These are phyloP conservation scores for Neurospora tetrasperma DNA, from an alignment of 495 filamentous ascomycete genomes.

Conservation along the genomic window DNA sequence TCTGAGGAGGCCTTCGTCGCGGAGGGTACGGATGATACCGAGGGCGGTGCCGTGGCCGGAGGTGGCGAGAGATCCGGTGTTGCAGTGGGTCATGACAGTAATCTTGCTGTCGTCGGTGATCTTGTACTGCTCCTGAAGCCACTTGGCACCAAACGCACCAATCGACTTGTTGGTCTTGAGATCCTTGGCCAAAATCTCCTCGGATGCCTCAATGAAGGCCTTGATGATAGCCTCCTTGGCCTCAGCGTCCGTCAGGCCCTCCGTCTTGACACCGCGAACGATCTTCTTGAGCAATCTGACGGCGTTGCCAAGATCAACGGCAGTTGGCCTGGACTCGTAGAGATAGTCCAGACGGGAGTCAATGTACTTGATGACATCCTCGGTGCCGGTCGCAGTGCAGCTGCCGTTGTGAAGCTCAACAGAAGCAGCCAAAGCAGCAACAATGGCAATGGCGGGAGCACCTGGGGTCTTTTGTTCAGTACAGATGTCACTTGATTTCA, in stretches of 20 bases:
- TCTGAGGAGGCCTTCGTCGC: slow-evolving; percentile 49
- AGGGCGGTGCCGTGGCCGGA: slow-evolving; percentile 94
- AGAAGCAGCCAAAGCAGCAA: slow-evolving; percentile 78
- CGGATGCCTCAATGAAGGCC: slow-evolving; percentile 67
- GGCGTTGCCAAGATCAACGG: slow-evolving; percentile 89
- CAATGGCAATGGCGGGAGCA: slow-evolving; percentile 94
- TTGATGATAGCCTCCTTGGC: slow-evolving; percentile 39
- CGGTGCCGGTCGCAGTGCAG: slow-evolving; percentile 33
- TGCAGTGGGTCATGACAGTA: slow-evolving; percentile 88
- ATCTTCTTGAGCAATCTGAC: slow-evolving; percentile 62
- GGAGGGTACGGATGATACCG: slow-evolving; percentile 82
- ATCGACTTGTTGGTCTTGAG: slow-evolving; percentile 77
- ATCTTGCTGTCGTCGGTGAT: slow-evolving; percentile 37
- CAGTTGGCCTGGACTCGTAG: slow-evolving; percentile 78
- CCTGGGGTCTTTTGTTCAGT: slow-evolving; percentile 36
- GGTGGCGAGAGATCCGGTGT: slow-evolving; percentile 94
- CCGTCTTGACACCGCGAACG: slow-evolving; percentile 29
- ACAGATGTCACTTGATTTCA: background rate
- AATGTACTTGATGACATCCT: slow-evolving; percentile 58
- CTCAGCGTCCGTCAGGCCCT: slow-evolving; percentile 21
- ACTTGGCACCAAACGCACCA: slow-evolving; percentile 71
- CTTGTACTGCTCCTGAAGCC: slow-evolving; percentile 49
- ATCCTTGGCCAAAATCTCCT: slow-evolving; percentile 81
- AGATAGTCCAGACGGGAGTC: slow-evolving; percentile 69
- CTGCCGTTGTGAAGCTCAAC: slow-evolving; percentile 54